Evolutionary conservation across 352 stramenopile genomes (phyloP), one percentile per base, ranked within the genome.

Genomic region (Globisporangium cederbergense): DNA sequence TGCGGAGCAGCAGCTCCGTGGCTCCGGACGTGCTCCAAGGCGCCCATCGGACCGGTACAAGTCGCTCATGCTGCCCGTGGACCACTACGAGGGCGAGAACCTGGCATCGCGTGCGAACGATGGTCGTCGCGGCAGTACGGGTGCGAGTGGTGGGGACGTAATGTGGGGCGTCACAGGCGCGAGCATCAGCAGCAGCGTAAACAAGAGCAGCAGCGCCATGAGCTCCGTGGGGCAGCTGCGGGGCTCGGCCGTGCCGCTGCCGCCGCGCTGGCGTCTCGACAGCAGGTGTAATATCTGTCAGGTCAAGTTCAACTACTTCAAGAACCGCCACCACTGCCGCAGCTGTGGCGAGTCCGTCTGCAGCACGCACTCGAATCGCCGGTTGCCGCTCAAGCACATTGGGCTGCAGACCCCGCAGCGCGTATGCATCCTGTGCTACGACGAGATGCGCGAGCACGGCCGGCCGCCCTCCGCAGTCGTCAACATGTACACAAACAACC

Each of bases 331-430:
- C 67, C 89, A 97, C 70, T 97, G 89, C 68, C 84, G 89, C 65
- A 91, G 88, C 66, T 97, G 89, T 66, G 89, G 89, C 13, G 68
- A 90, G 57, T 92, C 90, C 2, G 88, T 96, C 13, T 97, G 89
- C 73, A 83, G 72, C 34, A 89, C 79, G 28, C 90, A 95, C 71
- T 93, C 82, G 46, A 90, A 81, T 60, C 78, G 78, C 20, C 81
- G 83, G 0, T 62, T 91, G 11, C 74, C 77, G 34, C 68, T 97
- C 47, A 74, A 83, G 56, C 76, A 89, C 59, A 70, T 84, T 30
- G 79, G 75, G 0, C 73, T 91, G 3, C 71, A 79, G 59, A 75
- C 77, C 2, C 84, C 84, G 34, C 82, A 91, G 60, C 82, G 84
- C 30, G 84, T 93, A 50, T 93, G 84, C 58, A 91, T 93, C 56